Evolutionary conservation across 108 stramenopile species (phyloP), one percentile per base, ranked within the genome.

Genomic region (Cyclotella cryptica): DNA sequence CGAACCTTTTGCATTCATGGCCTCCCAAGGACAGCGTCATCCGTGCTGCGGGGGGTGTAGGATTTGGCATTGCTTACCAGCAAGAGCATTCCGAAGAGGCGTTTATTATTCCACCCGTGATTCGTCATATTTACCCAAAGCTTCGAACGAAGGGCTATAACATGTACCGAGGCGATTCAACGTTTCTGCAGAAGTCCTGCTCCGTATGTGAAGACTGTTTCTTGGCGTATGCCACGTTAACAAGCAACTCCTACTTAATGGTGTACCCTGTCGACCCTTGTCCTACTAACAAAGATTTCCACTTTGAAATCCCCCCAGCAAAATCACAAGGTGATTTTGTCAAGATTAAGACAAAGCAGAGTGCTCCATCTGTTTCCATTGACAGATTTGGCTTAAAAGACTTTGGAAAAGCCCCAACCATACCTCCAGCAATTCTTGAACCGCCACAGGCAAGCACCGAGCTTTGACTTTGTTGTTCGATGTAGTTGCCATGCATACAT

Each of bases 201-300:
- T 47, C 63, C 22, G 86, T 93, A 18, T 95, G 94, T 60, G 94
- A 95, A 80, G 61, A 84, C 49, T 95, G 94, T 69, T 95, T 79
- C 71, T 83, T 95, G 55, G 84, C 91, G 0, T 95, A 89, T 63
- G 91, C 91, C 3, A 79, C 90, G 49, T 58, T 95, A 53, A 77
- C 85, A 46, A 77, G 69, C 13, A 66, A 57, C 40, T 75, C 77
- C 15, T 82, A 86, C 52, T 21, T 72, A 12, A 55, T 83, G 71
- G 76, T 74, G 14, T 35, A 12, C 39, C 82, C 82, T 2, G 24
- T 77, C 24, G 58, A 83, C 40, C 66, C 71, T 15, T 64, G 24
- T 24, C 26, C 47, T 35, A 29, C 19, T 28, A 43, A 71, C 12
- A 29, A 69, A 58, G 68, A 39, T 19, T 39, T 72, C 51, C 46